These are phyloP conservation scores for Ophiosphaerella korrae DNA, from an alignment of 2,329 filamentous ascomycete genomes.

Conservation along the genomic window DNA sequence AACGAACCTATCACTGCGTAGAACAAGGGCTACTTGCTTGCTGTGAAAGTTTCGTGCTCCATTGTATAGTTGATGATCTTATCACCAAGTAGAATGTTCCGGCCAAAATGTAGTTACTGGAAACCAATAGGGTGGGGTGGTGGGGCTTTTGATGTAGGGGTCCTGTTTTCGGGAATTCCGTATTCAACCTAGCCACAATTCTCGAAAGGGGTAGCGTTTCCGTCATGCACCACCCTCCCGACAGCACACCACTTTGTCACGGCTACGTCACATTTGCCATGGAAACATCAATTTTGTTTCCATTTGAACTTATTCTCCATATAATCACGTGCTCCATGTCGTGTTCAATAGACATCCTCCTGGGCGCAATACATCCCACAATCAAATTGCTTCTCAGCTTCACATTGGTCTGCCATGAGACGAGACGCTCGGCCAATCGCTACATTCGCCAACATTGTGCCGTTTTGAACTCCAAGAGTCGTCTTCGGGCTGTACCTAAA, in stretches of 20 bases:
- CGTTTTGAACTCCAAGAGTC: constrained; percentile 48
- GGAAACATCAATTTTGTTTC: constrained; percentile 17
- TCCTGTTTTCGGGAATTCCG: not conserved
- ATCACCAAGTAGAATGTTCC: not conserved
- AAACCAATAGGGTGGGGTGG: constrained; percentile 8
- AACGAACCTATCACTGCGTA: not conserved
- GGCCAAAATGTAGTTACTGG: not conserved
- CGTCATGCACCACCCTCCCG: not conserved
- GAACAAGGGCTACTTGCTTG: constrained; percentile 7
- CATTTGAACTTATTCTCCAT: constrained; percentile 36
- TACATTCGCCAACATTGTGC: constrained; percentile 55
- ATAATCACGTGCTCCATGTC: constrained; percentile 31
- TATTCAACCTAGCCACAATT: constrained; percentile 2
- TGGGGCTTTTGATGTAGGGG: constrained; percentile 5
- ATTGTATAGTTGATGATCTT: constrained; percentile 8
- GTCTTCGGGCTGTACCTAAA: constrained; percentile 21
- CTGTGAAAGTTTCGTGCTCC: constrained; percentile 30
- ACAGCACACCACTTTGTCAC: not conserved
- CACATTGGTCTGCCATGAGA: constrained; percentile 51
- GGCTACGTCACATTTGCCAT: not conserved
- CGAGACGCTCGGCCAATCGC: constrained; percentile 49
- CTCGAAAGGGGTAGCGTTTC: constrained; percentile 6
- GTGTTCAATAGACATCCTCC: constrained; percentile 16
- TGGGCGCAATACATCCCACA: constrained; percentile 48
- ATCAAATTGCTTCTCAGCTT: constrained; percentile 55